Base-by-base conservation (phyloP, 192 early-diverging fungal genomes). In the Backusella mclennaniae region DNA sequence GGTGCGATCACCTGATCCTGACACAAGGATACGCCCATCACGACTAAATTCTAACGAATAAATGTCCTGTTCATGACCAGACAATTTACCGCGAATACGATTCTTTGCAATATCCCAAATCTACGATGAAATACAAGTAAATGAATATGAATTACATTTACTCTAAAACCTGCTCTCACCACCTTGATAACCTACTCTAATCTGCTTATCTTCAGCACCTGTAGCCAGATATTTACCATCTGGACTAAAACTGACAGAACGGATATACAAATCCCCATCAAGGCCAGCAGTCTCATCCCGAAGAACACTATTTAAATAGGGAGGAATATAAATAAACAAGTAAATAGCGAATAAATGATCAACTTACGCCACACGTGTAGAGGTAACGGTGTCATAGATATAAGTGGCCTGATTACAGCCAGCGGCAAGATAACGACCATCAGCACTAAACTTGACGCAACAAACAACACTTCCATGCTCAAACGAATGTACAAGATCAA, bases 51-150 rank as follows among this genome's bases (percentile, higher is more conserved):
- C 98, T 80, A 99, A 85, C 35, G 92, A 94, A 82, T 99, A 99
- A 79, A 99, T 98, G 79, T 99, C 98, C 84, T 96, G 95, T 66
- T 95, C 95, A 79, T 99, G 98, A n/a, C 98, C 98, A 33, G 84
- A 80, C 66, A 97, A 89, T 19, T 87, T 87, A 81, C 88, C 87
- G 44, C 86, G 86, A 52, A 95, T 93, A n/a, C 84, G 80, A 75
- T 86, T 87, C 74, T 84, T 89, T 68, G 78, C 73, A 46, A 94
- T 89, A 74, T 93, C 92, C 92, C 92, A 93, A 63, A 94, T 88
- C 84, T 90, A 78, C 44, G 2, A 23, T 23, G 63, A 36, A 41
- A 53, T 11, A 56, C 8, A 6, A 9, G 36, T 14, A 21, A 36
- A n/a, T 36, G 17, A 9, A 33, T 8, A 68, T 68, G 17, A 19